These are phyloP conservation scores for Pilatotrama ljubarskyi DNA, from an alignment of 768 basidiomycete genomes.

Conservation along the genomic window DNA sequence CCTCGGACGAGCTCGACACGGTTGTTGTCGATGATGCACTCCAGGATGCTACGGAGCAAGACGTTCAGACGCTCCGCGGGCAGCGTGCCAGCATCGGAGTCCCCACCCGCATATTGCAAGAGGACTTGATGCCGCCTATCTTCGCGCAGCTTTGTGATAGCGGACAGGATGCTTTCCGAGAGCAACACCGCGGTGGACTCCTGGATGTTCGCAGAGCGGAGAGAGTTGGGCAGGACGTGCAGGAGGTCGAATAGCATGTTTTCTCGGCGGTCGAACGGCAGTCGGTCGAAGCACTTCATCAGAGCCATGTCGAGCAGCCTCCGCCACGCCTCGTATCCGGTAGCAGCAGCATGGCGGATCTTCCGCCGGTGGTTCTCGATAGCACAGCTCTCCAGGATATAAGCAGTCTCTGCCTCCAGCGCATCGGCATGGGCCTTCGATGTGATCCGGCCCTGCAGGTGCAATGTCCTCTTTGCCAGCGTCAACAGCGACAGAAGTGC, in stretches of 20 bases:
- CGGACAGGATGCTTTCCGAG: slow-evolving; percentile 77
- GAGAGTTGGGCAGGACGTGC: slow-evolving; percentile 71
- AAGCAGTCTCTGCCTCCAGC: slow-evolving; percentile 65
- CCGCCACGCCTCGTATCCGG: slow-evolving; percentile 83
- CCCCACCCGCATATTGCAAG: slow-evolving; percentile 63
- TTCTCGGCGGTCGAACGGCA: slow-evolving; percentile 82
- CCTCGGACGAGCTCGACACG: slow-evolving; percentile 86
- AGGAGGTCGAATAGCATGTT: slow-evolving; percentile 89
- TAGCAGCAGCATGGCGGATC: slow-evolving; percentile 67
- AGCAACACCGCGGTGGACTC: slow-evolving; percentile 79
- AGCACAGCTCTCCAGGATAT: slow-evolving; percentile 81
- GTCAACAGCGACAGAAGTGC: slow-evolving; percentile 72
- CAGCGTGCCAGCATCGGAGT: slow-evolving; percentile 63
- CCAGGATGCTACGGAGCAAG: slow-evolving; percentile 72
- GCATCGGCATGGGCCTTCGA: slow-evolving; percentile 64
- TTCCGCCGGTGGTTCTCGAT: slow-evolving; percentile 88
- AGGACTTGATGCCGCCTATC: slow-evolving; percentile 71
- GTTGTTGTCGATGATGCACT: slow-evolving; percentile 74
- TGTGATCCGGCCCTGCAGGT: slow-evolving; percentile 66
- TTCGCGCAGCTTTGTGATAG: slow-evolving; percentile 87
- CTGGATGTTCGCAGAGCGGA: slow-evolving; percentile 64
- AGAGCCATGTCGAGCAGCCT: slow-evolving; percentile 81
- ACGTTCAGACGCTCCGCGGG: slow-evolving; percentile 79
- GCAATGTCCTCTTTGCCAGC: slow-evolving; percentile 57
- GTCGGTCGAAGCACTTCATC: slow-evolving; percentile 80